Evolutionary conservation across 2,329 filamentous ascomycete genomes (phyloP).

Genomic region (Ophiostoma perfectum): DNA sequence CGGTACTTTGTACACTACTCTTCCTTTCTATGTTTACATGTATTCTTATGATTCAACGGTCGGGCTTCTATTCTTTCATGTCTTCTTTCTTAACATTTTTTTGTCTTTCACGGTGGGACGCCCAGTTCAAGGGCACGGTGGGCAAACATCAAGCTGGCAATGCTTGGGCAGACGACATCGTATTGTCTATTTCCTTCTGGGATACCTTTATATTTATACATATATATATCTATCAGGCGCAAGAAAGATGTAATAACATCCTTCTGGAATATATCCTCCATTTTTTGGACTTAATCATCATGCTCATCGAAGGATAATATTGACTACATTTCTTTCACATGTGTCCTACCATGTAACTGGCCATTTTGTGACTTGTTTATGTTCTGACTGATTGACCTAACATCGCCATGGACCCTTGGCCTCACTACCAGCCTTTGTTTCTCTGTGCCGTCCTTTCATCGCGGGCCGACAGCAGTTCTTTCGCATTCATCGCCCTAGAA

Average conservation of each 20-base stretch:
- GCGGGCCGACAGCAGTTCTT: not conserved
- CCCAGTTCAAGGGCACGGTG: not conserved
- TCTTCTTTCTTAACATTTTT: not conserved
- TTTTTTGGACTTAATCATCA: not conserved
- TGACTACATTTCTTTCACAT: not conserved
- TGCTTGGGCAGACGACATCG: not conserved
- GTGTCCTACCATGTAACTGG: too few relatives aligned
- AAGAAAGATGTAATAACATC: not conserved
- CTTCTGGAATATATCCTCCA: not conserved
- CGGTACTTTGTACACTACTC: not conserved
- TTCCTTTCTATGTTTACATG: conserved; percentile 15
- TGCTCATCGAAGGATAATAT: not conserved
- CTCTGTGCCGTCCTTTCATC: not conserved
- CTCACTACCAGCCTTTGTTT: not conserved
- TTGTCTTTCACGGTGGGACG: not conserved
- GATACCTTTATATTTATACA: not conserved
- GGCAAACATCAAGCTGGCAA: conserved; percentile 4
- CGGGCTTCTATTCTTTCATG: conserved; percentile 13
- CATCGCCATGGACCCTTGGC: not conserved
- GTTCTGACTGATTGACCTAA: too few relatives aligned
- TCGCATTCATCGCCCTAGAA: not conserved
- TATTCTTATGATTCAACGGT: conserved; percentile 13
- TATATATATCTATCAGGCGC: not conserved
- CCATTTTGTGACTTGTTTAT: too few relatives aligned
- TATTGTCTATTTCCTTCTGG: not conserved